These are phyloP conservation scores for Umbelopsis sp. DNA, from an alignment of 192 early-diverging fungal genomes.

Conservation along the genomic window DNA sequence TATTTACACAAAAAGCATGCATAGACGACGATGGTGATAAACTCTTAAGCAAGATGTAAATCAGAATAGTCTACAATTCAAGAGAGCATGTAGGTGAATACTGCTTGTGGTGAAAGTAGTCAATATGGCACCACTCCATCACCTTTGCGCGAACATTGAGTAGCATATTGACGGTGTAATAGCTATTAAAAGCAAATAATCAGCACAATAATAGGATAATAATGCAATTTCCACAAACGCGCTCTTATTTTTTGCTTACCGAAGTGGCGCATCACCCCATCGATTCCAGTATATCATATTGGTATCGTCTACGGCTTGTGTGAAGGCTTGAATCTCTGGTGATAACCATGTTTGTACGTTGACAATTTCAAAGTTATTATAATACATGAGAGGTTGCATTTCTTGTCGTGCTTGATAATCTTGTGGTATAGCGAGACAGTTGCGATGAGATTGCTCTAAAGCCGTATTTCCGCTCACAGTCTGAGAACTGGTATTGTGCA, in stretches of 20 bases:
- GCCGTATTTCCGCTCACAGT: background rate
- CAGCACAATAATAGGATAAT: background rate
- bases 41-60: background rate
- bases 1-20: background rate
- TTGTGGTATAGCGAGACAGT: conserved; percentile 5
- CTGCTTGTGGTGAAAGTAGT: conserved; percentile 8
- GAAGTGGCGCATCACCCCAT: conserved; percentile 8
- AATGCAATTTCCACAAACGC: background rate
- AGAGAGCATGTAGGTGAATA: background rate
- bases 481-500: background rate
- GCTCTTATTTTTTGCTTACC: background rate
- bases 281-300: conserved; percentile 14
- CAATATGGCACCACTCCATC: conserved; percentile 12
- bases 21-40: background rate
- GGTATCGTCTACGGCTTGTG: background rate
- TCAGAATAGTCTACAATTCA: background rate
- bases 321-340: background rate
- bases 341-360: conserved; percentile 13
- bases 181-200: background rate
- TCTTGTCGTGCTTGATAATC: background rate
- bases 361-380: conserved; percentile 14
- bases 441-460: background rate
- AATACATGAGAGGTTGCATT: background rate
- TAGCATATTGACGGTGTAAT: conserved; percentile 11
- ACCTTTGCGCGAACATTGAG: background rate